Conservation (phyloP, 179 eudicot species). For the Heliamphora pulchella region DNA sequence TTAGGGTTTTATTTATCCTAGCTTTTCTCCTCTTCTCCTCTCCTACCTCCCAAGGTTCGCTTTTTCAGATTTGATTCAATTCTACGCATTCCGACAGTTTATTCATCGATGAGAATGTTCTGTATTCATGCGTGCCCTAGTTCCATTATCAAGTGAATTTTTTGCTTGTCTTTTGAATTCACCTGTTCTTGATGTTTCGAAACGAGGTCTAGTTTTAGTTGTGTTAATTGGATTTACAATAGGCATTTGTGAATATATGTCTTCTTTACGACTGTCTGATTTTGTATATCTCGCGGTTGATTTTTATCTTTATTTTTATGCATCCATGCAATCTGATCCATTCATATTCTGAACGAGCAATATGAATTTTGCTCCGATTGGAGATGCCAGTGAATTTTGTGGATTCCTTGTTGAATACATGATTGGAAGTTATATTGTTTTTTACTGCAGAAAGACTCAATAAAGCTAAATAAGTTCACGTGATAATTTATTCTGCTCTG, state of each 20-base stretch:
- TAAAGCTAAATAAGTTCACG: not conserved
- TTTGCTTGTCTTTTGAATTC: not conserved
- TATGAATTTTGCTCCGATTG: not conserved
- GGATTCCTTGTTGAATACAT: not conserved
- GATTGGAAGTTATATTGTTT: not conserved
- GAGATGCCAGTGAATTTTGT: not conserved
- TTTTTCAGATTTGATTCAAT: slow-evolving; percentile 24
- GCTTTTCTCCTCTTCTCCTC: slow-evolving; percentile 50
- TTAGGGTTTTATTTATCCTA: slow-evolving; percentile 43
- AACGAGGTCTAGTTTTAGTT: not conserved
- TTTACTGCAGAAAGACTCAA: not conserved
- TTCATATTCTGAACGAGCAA: slow-evolving; percentile 12
- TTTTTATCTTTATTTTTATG: not conserved
- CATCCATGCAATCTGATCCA: slow-evolving; percentile 15
- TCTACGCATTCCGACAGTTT: not conserved
- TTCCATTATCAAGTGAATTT: not conserved
- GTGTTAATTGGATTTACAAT: not conserved
- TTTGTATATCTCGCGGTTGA: not conserved
- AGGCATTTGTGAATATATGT: not conserved
- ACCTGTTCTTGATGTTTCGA: not conserved
- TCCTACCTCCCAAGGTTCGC: slow-evolving; percentile 51
- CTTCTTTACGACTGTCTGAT: not conserved
- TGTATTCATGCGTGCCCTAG: not conserved
- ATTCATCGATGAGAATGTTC: no score
- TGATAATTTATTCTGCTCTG: not conserved